Percentiles rank a stretch among this genome's conserved stretches.
Evolutionary conservation across 495 filamentous ascomycete species (phyloP).

Genomic region (Aspergillus leporis): DNA sequence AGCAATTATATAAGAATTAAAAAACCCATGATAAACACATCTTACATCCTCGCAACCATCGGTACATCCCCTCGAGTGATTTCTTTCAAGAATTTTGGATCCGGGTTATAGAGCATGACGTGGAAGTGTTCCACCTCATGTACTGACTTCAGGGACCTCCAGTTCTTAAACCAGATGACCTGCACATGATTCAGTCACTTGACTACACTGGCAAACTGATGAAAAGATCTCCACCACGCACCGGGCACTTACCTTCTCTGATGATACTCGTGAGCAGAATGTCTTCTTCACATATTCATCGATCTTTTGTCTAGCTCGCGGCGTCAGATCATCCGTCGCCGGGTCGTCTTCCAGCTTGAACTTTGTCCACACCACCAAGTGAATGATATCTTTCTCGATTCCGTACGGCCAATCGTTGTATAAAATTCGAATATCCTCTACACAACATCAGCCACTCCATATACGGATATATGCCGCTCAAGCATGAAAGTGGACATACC

Average conservation of each 20-base stretch:
- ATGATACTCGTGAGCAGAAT: constrained; percentile 54
- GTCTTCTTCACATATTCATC: constrained; percentile 64
- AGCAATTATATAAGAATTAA: neutral
- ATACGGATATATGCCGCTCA: neutral
- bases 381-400: constrained; percentile 70
- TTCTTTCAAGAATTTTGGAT: constrained; percentile 64
- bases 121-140: constrained; percentile 94
- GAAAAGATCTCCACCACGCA: neutral
- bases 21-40: neutral
- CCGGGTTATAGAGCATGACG: constrained; percentile 80
- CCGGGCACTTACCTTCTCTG: constrained; percentile 39
- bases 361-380: constrained; percentile 91
- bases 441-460: neutral
- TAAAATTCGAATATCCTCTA: constrained; percentile 72
- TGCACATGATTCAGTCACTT: constrained; percentile 24
- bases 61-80: constrained; percentile 77
- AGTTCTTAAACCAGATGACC: constrained; percentile 92
- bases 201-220: neutral
- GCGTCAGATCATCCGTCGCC: constrained; percentile 64
- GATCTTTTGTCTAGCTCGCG: constrained; percentile 60
- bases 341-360: constrained; percentile 71
- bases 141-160: constrained; percentile 76
- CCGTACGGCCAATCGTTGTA: constrained; percentile 94
- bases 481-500: constrained; percentile 34
- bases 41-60: constrained; percentile 37